Conservation (phyloP, 257 asterid genomes). For the Capsicum pubescens region DNA sequence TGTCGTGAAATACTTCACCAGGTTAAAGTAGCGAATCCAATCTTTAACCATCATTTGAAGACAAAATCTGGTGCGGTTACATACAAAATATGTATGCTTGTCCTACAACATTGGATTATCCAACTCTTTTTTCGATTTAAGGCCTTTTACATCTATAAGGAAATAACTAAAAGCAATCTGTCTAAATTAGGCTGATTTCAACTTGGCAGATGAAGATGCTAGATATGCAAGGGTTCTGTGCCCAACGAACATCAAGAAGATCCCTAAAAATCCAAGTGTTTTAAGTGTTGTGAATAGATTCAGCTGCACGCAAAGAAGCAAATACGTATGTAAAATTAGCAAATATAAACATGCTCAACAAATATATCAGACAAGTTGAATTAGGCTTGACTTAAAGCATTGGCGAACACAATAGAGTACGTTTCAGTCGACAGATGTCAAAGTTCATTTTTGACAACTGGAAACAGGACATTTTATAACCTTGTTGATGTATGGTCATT, state of each 20-base stretch:
- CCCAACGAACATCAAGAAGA: constrained; percentile 88
- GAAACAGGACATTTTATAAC: constrained; percentile 1
- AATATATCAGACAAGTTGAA: neutral
- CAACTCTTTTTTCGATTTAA: constrained; percentile 14
- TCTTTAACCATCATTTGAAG: neutral
- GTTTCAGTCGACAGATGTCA: neutral
- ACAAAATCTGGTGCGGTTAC: constrained; percentile 8
- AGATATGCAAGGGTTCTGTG: constrained; percentile 86
- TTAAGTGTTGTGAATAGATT: constrained; percentile 89
- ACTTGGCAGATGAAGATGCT: constrained; percentile 78
- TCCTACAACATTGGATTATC: constrained; percentile 25
- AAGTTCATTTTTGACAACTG: neutral
- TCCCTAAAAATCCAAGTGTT: constrained; percentile 82
- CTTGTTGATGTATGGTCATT: neutral
- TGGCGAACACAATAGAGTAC: neutral
- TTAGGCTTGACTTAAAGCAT: neutral
- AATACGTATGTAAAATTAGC: constrained; percentile 23
- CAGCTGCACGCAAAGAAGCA: constrained; percentile 57
- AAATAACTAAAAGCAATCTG: neutral
- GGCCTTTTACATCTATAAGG: neutral
- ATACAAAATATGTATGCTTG: neutral
- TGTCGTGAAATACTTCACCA: constrained; percentile 5
- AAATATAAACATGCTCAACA: neutral
- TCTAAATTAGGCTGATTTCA: constrained; percentile 70
- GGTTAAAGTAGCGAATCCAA: neutral